phyloP scores from a whole-genome alignment of 2,329 filamentous ascomycete species.

The Talaromyces verruculosus region DNA sequence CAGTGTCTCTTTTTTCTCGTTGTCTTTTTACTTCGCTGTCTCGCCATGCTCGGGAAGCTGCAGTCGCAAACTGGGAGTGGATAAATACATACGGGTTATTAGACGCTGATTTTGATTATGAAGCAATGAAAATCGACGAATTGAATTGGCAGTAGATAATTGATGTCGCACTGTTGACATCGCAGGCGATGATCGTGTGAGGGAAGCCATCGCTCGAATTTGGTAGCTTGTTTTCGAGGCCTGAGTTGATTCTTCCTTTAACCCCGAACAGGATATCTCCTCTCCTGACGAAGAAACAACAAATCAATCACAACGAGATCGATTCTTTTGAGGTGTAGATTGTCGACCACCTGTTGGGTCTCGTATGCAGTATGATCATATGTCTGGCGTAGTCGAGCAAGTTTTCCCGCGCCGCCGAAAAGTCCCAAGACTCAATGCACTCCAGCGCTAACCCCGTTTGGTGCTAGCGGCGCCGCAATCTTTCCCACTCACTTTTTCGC shows the following conservation, averaged over 20 bases:
- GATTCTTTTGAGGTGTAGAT: neutral
- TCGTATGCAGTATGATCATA: neutral
- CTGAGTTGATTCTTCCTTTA: neutral
- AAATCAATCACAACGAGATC: neutral
- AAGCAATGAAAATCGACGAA: conserved; percentile 30
- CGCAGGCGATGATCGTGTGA: conserved; percentile 29
- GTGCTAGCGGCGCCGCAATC: conserved; percentile 35
- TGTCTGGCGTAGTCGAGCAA: conserved; percentile 6
- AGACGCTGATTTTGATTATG: conserved; percentile 13
- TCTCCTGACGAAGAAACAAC: neutral
- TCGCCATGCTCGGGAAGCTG: neutral
- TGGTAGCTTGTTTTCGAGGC: conserved; percentile 1
- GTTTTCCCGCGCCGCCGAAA: conserved; percentile 19
- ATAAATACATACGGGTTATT: neutral
- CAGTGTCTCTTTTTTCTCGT: conserved; percentile 6
- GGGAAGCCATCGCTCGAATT: conserved; percentile 18
- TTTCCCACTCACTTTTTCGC: conserved; percentile 36
- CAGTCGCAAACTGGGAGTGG: neutral
- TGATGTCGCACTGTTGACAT: conserved; percentile 39
- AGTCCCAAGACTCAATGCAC: conserved; percentile 2
- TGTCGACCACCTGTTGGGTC: conserved; percentile 5
- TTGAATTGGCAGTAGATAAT: conserved; percentile 30
- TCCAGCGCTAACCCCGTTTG: conserved; percentile 26
- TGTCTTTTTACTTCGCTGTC: neutral
- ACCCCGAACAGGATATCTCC: neutral